These are phyloP conservation scores for Xenosphaeropsis pyriputrescens DNA, from an alignment of 2,329 filamentous ascomycete genomes.

Conservation along the genomic window DNA sequence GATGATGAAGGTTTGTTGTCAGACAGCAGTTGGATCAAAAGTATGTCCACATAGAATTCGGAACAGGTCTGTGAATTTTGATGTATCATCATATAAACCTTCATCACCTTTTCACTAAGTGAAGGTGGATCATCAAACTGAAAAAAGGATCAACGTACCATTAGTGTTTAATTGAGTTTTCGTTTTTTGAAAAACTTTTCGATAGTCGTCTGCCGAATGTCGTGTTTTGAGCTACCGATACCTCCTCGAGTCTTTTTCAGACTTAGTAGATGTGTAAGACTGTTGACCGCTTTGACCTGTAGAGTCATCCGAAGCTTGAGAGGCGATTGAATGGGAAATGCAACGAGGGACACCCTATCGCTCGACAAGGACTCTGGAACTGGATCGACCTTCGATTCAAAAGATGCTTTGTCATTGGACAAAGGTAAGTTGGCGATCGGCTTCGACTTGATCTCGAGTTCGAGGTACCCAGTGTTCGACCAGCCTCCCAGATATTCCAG, in stretches of 20 bases:
- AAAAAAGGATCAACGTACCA: conserved; percentile 25
- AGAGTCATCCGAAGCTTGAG: conserved; percentile 24
- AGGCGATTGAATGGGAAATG: conserved; percentile 4
- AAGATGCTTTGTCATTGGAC: background rate
- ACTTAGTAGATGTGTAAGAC: conserved; percentile 53
- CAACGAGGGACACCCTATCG: background rate
- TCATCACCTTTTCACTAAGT: conserved; percentile 34
- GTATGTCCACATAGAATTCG: conserved; percentile 56
- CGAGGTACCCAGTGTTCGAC: conserved; percentile 48
- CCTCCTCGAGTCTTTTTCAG: conserved; percentile 71
- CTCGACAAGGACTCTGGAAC: background rate
- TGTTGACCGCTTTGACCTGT: conserved; percentile 49
- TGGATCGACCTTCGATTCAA: background rate
- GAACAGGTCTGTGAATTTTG: conserved; percentile 66
- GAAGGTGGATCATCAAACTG: conserved; percentile 7
- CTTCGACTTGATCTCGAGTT: conserved; percentile 12
- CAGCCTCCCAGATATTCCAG: conserved; percentile 40
- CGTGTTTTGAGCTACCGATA: conserved; percentile 64
- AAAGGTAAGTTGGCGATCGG: background rate
- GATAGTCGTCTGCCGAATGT: conserved; percentile 61
- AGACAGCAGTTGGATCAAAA: conserved; percentile 76
- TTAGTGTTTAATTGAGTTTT: conserved; percentile 12
- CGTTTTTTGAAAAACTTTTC: conserved; percentile 61
- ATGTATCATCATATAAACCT: conserved; percentile 39
- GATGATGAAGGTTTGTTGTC: conserved; percentile 24